phyloP scores from a whole-genome alignment of 2,329 filamentous ascomycete species.

The Aspergillus sp. region DNA sequence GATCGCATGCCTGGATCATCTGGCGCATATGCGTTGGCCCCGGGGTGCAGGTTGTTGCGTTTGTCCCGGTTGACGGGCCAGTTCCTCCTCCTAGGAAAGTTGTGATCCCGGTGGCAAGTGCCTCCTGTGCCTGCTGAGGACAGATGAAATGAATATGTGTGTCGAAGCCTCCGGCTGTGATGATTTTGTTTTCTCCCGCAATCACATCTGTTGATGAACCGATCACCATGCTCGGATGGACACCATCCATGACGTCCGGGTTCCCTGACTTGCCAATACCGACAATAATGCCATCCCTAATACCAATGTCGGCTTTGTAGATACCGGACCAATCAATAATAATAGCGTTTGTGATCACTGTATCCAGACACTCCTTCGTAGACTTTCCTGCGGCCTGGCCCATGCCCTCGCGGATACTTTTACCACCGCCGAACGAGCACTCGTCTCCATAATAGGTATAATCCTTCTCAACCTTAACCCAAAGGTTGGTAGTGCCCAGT shows the following conservation, averaged over 20 bases:
- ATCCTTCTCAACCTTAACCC: constrained; percentile 87
- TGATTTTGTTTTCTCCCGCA: constrained; percentile 83
- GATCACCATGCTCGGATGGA: constrained; percentile 74
- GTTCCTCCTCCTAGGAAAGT: constrained; percentile 89
- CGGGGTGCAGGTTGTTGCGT: constrained; percentile 90
- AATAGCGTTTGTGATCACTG: constrained; percentile 85
- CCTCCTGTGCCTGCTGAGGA: constrained; percentile 83
- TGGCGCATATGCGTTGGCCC: constrained; percentile 77
- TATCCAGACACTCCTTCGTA: constrained; percentile 72
- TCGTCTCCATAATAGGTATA: constrained; percentile 85
- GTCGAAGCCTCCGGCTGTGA: constrained; percentile 88
- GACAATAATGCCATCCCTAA: constrained; percentile 82
- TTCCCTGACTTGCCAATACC: constrained; percentile 95
- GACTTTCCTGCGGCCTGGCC: constrained; percentile 79
- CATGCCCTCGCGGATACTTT: constrained; percentile 93
- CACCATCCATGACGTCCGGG: constrained; percentile 93
- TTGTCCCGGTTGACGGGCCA: constrained; percentile 87
- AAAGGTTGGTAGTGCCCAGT: constrained; percentile 80
- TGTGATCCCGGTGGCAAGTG: constrained; percentile 81
- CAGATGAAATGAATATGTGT: constrained; percentile 94
- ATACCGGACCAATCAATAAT: constrained; percentile 91
- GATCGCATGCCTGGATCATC: constrained; percentile 87
- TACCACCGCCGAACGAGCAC: constrained; percentile 92
- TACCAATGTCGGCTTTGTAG: constrained; percentile 93
- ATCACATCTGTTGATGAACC: constrained; percentile 90